Evolutionary conservation across 129 eudicot genomes (phyloP), one percentile per base, ranked within the genome.

Genomic region (Artemisia argyi): DNA sequence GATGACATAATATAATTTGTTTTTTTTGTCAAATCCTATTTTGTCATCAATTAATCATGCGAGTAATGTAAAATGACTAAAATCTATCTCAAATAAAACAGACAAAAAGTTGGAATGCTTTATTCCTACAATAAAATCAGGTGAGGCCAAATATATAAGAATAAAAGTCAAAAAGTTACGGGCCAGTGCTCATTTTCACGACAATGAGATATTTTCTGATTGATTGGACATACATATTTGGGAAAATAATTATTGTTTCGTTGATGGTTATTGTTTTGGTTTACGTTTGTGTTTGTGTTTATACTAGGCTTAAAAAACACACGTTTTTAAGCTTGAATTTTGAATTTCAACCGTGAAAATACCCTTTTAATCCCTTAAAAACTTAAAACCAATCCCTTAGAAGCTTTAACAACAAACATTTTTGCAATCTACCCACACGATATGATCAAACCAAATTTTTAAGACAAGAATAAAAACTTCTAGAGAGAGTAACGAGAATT

Each of bases 51-150:
- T 46, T 66, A 75, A 75, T 56, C 60, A 66, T 75, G 56, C 35
- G 47, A 39, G 72, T 75, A 75, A 50, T 54, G 79, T 47, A 74
- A 8, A n/a, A n/a, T n/a, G n/a, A n/a, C n/a, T n/a, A n/a, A n/a
- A 42, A n/a, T 14, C 48, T 20, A 19, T 74, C 16, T 48, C 66
- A 66, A 65, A 75, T 17, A 17, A 61, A 55, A 10, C 35, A 65
- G 46, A 66, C 67, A 55, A 66, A 75, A 66, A 66, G 50, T 42
- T 52, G 47, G 73, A 24, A 65, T 55, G 79, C 66, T 75, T 75
- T 75, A 65, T 42, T 20, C 58, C 47, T 55, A 75, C 56, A 56
- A 39, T 74, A 17, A 7, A 56, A 72, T 72, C 46, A 58, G 60
- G 24, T 72, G 76, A 59, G 16, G 24, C 55, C 39, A 71, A 17